Evolutionary conservation across 495 filamentous ascomycete species (phyloP), one percentile per base, ranked within the genome.

Genomic region (Penicillium cosmopolitanum): DNA sequence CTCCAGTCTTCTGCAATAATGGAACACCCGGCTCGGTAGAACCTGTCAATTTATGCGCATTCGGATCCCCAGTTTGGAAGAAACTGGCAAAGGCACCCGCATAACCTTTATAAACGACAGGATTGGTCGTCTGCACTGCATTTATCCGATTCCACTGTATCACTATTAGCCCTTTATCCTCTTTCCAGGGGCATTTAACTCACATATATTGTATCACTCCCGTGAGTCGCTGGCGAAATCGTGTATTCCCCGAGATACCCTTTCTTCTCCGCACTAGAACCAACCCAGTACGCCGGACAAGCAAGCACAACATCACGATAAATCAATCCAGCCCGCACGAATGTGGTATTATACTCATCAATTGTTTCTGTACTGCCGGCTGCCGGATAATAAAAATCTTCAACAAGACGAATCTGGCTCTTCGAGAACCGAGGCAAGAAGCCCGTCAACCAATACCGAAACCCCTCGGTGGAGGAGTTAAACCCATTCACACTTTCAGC

Each of bases 21-120:
- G 84, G 83, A 21, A 86, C 81, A 15, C 77, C 77, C 1, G 69
- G 66, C 38, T 75, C 64, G 48, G 70, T 73, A 6, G 52, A 55
- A 52, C 77, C 69, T 3, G 84, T 88, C 51, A 87, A 64, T 61
- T 86, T 86, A 58, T 83, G 74, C 13, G 76, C 72, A 61, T 87
- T 87, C 5, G 85, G 83, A 64, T 86, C 76, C 3, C 84, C 84
- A 0, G 82, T 86, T 55, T 80, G 72, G 55, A 87, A 80, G 69
- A 87, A 86, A 46, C 77, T 82, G 1, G 83, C 84, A 36, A 86
- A 81, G 2, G 85, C 82, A 31, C 85, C 85, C 0, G 84, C 73
- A 61, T 78, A 87, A 12, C 83, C 85, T 13, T 81, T 50, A 56
- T 87, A 87, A 12, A 82, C 75, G 3, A 84, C 61, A 0, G 78